Evolutionary conservation across 176 grass and related monocot species (phyloP).

Genomic region (Carex kokanica): DNA sequence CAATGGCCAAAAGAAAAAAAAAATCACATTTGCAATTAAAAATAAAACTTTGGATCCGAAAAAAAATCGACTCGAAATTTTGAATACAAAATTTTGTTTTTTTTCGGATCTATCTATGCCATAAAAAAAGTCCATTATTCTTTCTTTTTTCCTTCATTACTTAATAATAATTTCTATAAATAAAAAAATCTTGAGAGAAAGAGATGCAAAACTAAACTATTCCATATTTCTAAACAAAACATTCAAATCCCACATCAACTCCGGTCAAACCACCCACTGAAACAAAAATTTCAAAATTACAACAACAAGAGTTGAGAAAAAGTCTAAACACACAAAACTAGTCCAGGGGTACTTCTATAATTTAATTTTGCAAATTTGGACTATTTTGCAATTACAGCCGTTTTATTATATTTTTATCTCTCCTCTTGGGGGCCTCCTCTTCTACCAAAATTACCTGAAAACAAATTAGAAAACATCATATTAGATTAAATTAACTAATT

Average conservation of each 20-base stretch:
- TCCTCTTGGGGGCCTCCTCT: constrained; percentile 20
- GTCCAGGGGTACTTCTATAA: constrained; percentile 13
- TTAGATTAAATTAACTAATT: constrained; percentile 13
- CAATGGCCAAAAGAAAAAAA: no score
- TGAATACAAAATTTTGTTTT: no score
- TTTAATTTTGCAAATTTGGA: constrained; percentile 22
- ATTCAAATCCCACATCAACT: constrained; percentile 10
- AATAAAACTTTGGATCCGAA: no score
- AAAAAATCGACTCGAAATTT: no score
- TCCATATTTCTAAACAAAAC: constrained; percentile 17
- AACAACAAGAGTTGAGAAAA: constrained; percentile 2
- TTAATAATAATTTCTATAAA: no score
- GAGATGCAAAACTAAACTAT: constrained; percentile 16
- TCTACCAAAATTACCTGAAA: constrained; percentile 34
- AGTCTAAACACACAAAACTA: constrained; percentile 21
- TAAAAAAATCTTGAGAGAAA: not conserved
- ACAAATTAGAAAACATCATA: not conserved
- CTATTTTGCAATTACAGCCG: constrained; percentile 8
- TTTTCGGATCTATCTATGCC: no score
- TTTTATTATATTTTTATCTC: constrained; percentile 1
- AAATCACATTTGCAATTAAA: no score
- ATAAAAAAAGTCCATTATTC: no score
- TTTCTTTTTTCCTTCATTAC: no score
- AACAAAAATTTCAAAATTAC: constrained; percentile 27
- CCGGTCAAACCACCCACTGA: constrained; percentile 12